Percentiles rank a stretch among this genome's conserved stretches.
Conservation (phyloP, 768 basidiomycete species). For the Mycena vitilis region DNA sequence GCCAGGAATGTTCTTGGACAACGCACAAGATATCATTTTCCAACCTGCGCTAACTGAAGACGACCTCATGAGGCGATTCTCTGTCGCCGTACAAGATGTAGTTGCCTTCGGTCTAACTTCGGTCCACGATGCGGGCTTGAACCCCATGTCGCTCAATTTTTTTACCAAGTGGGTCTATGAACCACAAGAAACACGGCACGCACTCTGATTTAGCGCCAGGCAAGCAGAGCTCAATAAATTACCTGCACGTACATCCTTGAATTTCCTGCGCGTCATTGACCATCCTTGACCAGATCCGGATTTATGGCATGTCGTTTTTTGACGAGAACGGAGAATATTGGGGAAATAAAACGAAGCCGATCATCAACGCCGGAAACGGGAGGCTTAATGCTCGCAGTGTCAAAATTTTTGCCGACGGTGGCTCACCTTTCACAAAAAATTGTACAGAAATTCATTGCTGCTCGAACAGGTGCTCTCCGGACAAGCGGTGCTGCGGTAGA, state of each 20-base stretch:
- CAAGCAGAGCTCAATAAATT: constrained; percentile 69
- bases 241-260: constrained; percentile 58
- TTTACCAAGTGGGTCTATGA: constrained; percentile 48
- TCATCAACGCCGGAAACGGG: constrained; percentile 69
- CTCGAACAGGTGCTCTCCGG: constrained; percentile 77
- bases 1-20: constrained; percentile 83
- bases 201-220: constrained; percentile 51
- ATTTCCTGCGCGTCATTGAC: not conserved
- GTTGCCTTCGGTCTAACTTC: constrained; percentile 80
- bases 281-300: constrained; percentile 63
- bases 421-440: constrained; percentile 24
- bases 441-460: constrained; percentile 4
- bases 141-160: constrained; percentile 77
- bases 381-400: constrained; percentile 79
- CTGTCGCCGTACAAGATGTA: constrained; percentile 73
- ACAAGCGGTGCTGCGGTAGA: constrained; percentile 90
- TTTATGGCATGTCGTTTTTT: constrained; percentile 83
- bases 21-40: constrained; percentile 81
- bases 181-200: constrained; percentile 3
- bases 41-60: constrained; percentile 72
- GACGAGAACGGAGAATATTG: constrained; percentile 77
- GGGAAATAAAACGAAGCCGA: constrained; percentile 70
- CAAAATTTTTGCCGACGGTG: constrained; percentile 83
- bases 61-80: constrained; percentile 71
- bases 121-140: constrained; percentile 87